Percentiles rank a stretch among this genome's conserved stretches.
These are phyloP conservation scores for Trichoderma virens DNA, from an alignment of 495 filamentous ascomycete species.

Conservation along the genomic window DNA sequence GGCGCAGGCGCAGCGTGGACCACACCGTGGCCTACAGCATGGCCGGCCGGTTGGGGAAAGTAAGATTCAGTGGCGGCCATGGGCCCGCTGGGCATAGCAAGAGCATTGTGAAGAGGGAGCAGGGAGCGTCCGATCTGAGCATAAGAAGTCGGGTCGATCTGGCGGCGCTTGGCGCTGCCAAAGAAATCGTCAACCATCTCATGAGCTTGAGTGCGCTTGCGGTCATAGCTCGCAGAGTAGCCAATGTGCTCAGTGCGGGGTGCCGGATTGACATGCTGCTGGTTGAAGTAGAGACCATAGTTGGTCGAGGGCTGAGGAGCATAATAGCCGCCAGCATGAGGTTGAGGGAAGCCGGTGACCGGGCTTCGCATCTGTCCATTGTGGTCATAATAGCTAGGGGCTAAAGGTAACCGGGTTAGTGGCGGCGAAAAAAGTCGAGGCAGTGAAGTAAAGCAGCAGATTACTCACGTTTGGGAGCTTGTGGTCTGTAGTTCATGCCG, in stretches of 20 bases:
- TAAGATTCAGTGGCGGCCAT: conserved; percentile 51
- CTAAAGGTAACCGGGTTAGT: conserved; percentile 27
- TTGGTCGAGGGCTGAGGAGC: conserved; percentile 49
- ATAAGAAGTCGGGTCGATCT: conserved; percentile 80
- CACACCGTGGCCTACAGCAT: not conserved
- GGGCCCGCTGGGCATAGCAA: conserved; percentile 59
- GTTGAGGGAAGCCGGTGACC: conserved; percentile 1
- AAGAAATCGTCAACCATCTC: conserved; percentile 93
- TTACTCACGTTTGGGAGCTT: conserved; percentile 45
- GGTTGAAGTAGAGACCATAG: conserved; percentile 55
- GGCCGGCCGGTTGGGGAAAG: conserved; percentile 8
- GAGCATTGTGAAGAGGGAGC: conserved; percentile 56
- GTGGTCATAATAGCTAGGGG: conserved; percentile 48
- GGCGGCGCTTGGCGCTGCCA: conserved; percentile 77
- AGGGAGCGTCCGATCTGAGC: conserved; percentile 73
- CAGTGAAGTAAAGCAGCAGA: conserved; percentile 19
- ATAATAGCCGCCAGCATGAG: conserved; percentile 32
- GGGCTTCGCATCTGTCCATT: conserved; percentile 44
- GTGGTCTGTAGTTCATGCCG: conserved; percentile 50
- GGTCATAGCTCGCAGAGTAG: conserved; percentile 45
- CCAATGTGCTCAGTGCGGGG: conserved; percentile 38
- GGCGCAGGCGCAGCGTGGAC: conserved; percentile 25
- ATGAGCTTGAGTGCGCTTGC: conserved; percentile 67
- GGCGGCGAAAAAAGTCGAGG: not conserved
- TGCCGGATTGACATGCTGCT: conserved; percentile 45